Base-by-base conservation (phyloP, 176 grass and related monocot species). In the Raddia guianensis region DNA sequence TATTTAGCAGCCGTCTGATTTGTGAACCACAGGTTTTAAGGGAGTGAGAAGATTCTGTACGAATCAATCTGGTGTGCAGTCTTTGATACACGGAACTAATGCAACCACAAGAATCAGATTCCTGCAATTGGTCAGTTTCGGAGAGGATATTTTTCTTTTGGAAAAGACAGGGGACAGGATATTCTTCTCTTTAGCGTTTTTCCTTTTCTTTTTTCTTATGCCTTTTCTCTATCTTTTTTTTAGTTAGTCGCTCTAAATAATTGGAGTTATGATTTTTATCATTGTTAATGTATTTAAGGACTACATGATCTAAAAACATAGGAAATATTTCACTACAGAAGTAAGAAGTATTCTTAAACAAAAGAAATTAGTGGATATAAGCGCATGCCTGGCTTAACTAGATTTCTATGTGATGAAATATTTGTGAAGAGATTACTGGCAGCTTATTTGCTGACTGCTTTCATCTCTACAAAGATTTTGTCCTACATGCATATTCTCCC, bases 141-240 rank as follows among this genome's bases (percentile, higher is more conserved):
- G 66, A 69, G 47, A 48, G 18, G 18, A 48, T 59, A 59, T 19
- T 54, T 68, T 75, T 33, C 14, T 68, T 75, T 33, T 20, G 52
- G 62, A 68, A 48, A 68, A 58, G 73, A 76, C 70, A 19, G 40
- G 21, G 59, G 72, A 47, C 40, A 49, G 37, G 15, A 66, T 75
- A n/a, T 80, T 33, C 37, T 74, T 51, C 19, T 43, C 18, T 19
- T 47, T 9, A 40, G 43, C 11, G 37, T 7, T 61, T 33, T 19
- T 49, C 53, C 48, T 34, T 32, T 18, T 35, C 48, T 3, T 14
- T 37, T 18, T 50, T 40, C 40, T 49, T 18, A 12, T 49, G 48
- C 3, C 14, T 37, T 18, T 50, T 40, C 40, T 49, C 12, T 12
- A 49, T 44, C 5, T 45, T 16, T 65, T 65, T 49, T 52, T 52